phyloP scores from a whole-genome alignment of 164 flowering plant species.

The Stephania cephalantha region DNA sequence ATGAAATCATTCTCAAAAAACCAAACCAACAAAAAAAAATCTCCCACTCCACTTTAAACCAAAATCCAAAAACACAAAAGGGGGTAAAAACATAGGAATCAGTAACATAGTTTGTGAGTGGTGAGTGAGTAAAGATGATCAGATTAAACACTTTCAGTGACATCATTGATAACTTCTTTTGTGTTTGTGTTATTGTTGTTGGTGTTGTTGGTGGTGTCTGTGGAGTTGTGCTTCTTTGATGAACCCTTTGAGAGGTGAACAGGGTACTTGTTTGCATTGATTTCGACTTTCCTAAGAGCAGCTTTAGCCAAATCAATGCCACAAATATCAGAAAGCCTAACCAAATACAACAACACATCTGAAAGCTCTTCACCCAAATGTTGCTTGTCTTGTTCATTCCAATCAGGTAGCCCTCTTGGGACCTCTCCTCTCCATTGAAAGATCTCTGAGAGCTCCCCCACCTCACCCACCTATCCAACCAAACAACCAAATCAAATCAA shows the following conservation, averaged over 20 bases:
- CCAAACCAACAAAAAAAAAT: neutral
- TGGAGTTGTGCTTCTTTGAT: neutral
- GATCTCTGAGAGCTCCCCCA: slow-evolving; percentile 7
- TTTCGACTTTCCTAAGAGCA: slow-evolving; percentile 1
- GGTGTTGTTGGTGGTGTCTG: neutral
- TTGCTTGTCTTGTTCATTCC: slow-evolving; percentile 6
- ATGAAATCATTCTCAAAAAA: neutral
- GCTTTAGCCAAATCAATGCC: slow-evolving; percentile 10
- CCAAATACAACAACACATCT: slow-evolving; percentile 7
- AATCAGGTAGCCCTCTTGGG: slow-evolving; percentile 3
- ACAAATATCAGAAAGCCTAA: slow-evolving; percentile 5
- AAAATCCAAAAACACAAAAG: neutral
- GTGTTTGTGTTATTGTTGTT: neutral
- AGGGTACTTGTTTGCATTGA: slow-evolving; percentile 8
- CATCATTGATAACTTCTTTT: neutral
- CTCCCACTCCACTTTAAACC: neutral
- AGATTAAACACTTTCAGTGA: neutral
- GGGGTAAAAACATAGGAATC: neutral
- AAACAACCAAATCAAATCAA: neutral
- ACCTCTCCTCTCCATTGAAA: slow-evolving; percentile 12
- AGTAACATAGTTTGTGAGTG: too few species aligned
- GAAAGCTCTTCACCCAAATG: slow-evolving; percentile 12
- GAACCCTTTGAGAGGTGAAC: slow-evolving; percentile 13
- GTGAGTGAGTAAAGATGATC: too few species aligned
- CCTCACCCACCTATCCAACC: slow-evolving; percentile 4